A percentile compares a stretch with the other conserved stretches of the same genome.
These are phyloP conservation scores for Gossypium australe DNA, from an alignment of 345 rosid species.

Conservation along the genomic window DNA sequence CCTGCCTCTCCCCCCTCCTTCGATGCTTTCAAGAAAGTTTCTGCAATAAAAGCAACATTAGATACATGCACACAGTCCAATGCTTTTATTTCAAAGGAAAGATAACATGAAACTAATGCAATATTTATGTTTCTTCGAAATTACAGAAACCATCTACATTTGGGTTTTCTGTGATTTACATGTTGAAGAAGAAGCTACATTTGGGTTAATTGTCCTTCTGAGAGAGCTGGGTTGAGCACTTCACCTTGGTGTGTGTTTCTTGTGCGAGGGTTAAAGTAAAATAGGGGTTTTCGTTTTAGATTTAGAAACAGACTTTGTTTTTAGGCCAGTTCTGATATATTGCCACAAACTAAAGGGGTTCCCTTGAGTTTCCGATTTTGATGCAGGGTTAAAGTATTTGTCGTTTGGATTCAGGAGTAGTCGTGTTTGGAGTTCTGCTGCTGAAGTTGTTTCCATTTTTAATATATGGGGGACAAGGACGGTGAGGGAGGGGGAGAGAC, in stretches of 20 bases:
- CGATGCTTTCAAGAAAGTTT: too few relatives aligned
- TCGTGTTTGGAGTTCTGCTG: slow-evolving; percentile 8
- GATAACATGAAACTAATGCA: too few relatives aligned
- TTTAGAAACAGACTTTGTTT: slow-evolving; percentile 1
- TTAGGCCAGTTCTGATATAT: background rate
- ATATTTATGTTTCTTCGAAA: too few relatives aligned
- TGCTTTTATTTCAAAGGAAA: too few relatives aligned
- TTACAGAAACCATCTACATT: too few relatives aligned
- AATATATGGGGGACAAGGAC: too few relatives aligned
- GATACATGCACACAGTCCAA: too few relatives aligned
- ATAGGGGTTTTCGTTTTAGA: slow-evolving; percentile 15
- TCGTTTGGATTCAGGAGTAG: slow-evolving; percentile 1
- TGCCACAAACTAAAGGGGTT: background rate
- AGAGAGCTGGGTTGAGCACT: background rate
- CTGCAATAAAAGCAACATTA: too few relatives aligned
- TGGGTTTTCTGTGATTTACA: slow-evolving; percentile 8
- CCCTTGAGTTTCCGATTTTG: background rate
- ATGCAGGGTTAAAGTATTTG: background rate
- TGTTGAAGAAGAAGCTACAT: slow-evolving; percentile 24
- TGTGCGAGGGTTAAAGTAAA: background rate
- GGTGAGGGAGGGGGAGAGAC: too few relatives aligned
- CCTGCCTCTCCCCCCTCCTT: too few relatives aligned
- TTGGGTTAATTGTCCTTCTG: slow-evolving; percentile 6
- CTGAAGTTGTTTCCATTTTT: slow-evolving; percentile 8
- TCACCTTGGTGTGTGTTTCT: slow-evolving; percentile 2